Conservation (phyloP, 306 rosid genomes). For the Castanea mollissima region DNA sequence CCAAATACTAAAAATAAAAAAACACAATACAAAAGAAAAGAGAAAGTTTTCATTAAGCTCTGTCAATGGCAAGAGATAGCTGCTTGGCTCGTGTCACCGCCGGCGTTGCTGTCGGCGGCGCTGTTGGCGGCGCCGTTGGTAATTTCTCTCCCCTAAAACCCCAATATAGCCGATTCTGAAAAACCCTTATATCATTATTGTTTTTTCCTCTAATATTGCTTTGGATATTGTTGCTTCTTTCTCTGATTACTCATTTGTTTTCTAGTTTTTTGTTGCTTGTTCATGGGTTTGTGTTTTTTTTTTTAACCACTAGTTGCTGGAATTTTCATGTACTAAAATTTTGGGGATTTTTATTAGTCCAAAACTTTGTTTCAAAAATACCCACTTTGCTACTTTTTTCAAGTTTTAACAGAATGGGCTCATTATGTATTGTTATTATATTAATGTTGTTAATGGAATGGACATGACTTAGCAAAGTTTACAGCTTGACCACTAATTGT, state of each 20-base stretch:
- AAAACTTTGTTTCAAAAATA: not conserved
- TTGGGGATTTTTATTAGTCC: not conserved
- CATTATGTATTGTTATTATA: not conserved
- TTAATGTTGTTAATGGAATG: not conserved
- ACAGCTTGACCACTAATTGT: not conserved
- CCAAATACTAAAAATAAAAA: no score
- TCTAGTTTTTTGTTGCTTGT: not conserved
- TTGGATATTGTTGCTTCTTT: not conserved
- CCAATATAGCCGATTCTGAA: no score
- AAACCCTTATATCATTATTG: not conserved
- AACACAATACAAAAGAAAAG: no score
- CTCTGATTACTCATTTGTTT: not conserved
- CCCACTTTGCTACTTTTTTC: not conserved
- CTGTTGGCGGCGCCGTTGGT: slow-evolving; percentile 79
- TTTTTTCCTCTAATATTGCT: not conserved
- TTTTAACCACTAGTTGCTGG: not conserved
- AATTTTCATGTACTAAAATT: not conserved
- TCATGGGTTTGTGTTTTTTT: not conserved
- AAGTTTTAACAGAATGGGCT: not conserved
- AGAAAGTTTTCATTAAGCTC: no score
- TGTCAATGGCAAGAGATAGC: slow-evolving; percentile 66
- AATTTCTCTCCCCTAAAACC: not conserved
- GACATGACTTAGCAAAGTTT: not conserved
- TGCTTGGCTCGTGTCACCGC: slow-evolving; percentile 66
- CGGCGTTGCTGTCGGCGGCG: slow-evolving; percentile 74